Evolutionary conservation across 2,329 filamentous ascomycete genomes (phyloP).

Genomic region (Penicillium sp.): DNA sequence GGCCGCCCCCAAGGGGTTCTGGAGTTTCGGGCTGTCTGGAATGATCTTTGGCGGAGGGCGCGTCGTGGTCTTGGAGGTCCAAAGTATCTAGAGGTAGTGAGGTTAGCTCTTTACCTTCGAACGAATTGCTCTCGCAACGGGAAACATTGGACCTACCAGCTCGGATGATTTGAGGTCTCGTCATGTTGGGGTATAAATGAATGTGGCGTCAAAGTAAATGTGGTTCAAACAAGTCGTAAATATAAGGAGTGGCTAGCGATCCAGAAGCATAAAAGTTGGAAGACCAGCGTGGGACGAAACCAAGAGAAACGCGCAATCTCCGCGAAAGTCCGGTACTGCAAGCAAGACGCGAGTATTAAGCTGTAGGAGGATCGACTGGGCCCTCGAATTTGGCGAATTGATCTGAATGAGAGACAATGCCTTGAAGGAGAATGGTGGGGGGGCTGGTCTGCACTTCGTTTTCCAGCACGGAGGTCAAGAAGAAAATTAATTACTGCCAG

Average conservation of each 20-base stretch:
- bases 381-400: conserved; percentile 9
- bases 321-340: neutral
- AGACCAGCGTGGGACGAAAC: conserved; percentile 4
- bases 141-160: conserved; percentile 38
- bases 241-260: conserved; percentile 23
- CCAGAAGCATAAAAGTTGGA: conserved; percentile 16
- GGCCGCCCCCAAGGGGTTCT: conserved; percentile 50
- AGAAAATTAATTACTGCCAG: conserved; percentile 31
- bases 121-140: neutral
- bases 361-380: conserved; percentile 2
- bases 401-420: conserved; percentile 26
- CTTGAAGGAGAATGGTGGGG: conserved; percentile 17
- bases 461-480: conserved; percentile 17
- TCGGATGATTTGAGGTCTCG: conserved; percentile 45
- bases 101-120: conserved; percentile 11
- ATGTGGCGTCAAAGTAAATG: conserved; percentile 13
- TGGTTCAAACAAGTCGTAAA: conserved; percentile 13
- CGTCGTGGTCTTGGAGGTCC: conserved; percentile 80
- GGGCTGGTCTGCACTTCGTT: conserved; percentile 20
- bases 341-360: neutral
- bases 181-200: conserved; percentile 32
- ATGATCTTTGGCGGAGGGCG: conserved; percentile 82
- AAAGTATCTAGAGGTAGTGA: conserved; percentile 70
- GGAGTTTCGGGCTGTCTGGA: conserved; percentile 53
- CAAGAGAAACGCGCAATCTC: conserved; percentile 9